These are phyloP conservation scores for Miscanthus lutarioriparius DNA, from an alignment of 176 grass and related monocot species.

Conservation along the genomic window DNA sequence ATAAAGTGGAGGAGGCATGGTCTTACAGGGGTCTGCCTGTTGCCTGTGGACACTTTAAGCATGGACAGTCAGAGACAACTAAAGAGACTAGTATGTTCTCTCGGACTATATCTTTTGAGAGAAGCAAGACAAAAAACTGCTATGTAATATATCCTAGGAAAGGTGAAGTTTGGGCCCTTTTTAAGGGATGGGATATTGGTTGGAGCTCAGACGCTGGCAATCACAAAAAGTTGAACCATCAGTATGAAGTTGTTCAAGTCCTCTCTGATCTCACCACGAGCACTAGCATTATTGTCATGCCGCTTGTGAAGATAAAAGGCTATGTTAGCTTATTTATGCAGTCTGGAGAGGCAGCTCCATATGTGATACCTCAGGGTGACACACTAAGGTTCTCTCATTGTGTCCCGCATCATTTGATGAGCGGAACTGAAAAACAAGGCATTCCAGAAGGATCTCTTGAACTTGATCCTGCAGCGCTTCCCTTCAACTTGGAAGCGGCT, in stretches of 20 bases:
- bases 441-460: conserved; percentile 70
- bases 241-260: conserved; percentile 82
- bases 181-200: conserved; percentile 68
- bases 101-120: conserved; percentile 45
- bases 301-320: conserved; percentile 69
- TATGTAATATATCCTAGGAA: conserved; percentile 81
- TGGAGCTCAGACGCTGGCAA: conserved; percentile 56
- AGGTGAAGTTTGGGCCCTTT: conserved; percentile 83
- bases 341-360: conserved; percentile 45
- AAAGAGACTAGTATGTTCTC: conserved; percentile 70
- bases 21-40: conserved; percentile 51
- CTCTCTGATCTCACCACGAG: conserved; percentile 53
- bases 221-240: not conserved
- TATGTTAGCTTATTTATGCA: conserved; percentile 72
- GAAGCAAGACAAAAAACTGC: conserved; percentile 36
- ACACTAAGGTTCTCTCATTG: conserved; percentile 74
- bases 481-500: conserved; percentile 51
- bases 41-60: conserved; percentile 66
- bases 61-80: conserved; percentile 42
- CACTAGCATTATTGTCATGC: conserved; percentile 55
- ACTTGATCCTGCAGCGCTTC: conserved; percentile 81
- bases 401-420: conserved; percentile 52
- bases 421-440: conserved; percentile 50
- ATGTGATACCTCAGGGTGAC: conserved; percentile 61
- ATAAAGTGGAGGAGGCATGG: conserved; percentile 51